Base-by-base conservation (phyloP, 768 basidiomycete species). In the Kondoa malvinella region DNA sequence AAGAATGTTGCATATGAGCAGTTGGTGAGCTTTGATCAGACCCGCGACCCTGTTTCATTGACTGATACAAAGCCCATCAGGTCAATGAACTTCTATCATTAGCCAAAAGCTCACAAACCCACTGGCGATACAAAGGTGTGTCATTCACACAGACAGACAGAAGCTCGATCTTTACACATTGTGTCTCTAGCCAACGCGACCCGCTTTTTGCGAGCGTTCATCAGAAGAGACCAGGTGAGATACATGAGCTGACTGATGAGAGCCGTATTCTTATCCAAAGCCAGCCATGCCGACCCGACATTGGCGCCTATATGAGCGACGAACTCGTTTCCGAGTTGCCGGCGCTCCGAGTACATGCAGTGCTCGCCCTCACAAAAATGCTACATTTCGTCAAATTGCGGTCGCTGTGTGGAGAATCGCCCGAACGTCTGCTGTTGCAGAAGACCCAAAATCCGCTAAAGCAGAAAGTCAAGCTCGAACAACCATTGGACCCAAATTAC, bases 311-410 rank as follows among this genome's bases (percentile, higher is more conserved):
- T 68, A 66, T 74, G 60, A 65, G 68, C 12, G 61, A 59, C 1
- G 71, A 74, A 62, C 67, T 74, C 59, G 57, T 75, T 12, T 73
- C 70, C 4, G 73, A 72, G 57, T 67, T 72, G 0, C 72, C 72
- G 17, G 74, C 72, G 34, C 67, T 71, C 61, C 70, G 71, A 14
- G 68, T 69, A 8, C 69, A 72, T 63, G 66, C 67, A 21, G 69
- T 68, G 64, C 64, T 67, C 27, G 66, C 70, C 0, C 77, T 88
- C 15, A 87, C 88, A 81, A 90, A 90, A 75, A 81, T 83, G 31
- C 79, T 86, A 4, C 83, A 87, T 66, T 84, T 85, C 75, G 80
- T 92, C 77, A 92, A 91, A 77, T 73, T 92, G n/a, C 82, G 89
- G 57, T 87, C 89, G 0, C 82, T 84, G 62, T 84, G 84, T 68